Base-by-base conservation (phyloP, 2,329 filamentous ascomycete genomes). In the Arthrocladium fulminans region DNA sequence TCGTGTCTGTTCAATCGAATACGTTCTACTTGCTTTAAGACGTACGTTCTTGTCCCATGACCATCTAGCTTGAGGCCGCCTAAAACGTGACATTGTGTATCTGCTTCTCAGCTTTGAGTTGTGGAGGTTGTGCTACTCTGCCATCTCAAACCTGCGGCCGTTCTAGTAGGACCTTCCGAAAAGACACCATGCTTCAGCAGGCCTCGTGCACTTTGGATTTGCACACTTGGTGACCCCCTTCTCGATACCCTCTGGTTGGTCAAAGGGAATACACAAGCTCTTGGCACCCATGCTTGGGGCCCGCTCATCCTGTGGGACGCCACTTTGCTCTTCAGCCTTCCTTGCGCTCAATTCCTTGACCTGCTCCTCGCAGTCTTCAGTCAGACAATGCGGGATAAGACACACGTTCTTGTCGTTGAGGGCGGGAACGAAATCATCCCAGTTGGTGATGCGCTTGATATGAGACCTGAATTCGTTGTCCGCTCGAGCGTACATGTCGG, bases 401-500 rank as follows among this genome's bases (percentile, higher is more conserved):
- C 94, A 83, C 37, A 97, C 82, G 63, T 97, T 95, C 78, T 94
- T 94, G 64, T 78, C 74, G 67, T 98, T 92, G 34, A 98, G 79
- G 0, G 87, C 81, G 6, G 92, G 90, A 39, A 92, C 80, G 48
- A 98, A 94, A 46, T 95, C 84, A 32, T 87, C 83, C 92, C 92
- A 98, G 57, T 89, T 80, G 42, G 80, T 86, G 58, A 97, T 74
- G 54, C 84, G 72, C 59, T 92, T 77, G 53, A 89, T 82, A 72
- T 97, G 90, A 52, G 82, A 75, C 42, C 80, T 76, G 77, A 87
- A 98, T 6, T 83, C 73, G 52, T 76, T 75, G 56, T 94, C 83
- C 12, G 94, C 92, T 66, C 86, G 80, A 48, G 71, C 70, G 68
- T 79, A 84, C 63, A 98, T 81, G 63, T 94, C 88, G 51, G 74